Evolutionary conservation across 2,329 filamentous ascomycete species (phyloP), one percentile per base, ranked within the genome.

Genomic region (Aspergillus eucalypticola): DNA sequence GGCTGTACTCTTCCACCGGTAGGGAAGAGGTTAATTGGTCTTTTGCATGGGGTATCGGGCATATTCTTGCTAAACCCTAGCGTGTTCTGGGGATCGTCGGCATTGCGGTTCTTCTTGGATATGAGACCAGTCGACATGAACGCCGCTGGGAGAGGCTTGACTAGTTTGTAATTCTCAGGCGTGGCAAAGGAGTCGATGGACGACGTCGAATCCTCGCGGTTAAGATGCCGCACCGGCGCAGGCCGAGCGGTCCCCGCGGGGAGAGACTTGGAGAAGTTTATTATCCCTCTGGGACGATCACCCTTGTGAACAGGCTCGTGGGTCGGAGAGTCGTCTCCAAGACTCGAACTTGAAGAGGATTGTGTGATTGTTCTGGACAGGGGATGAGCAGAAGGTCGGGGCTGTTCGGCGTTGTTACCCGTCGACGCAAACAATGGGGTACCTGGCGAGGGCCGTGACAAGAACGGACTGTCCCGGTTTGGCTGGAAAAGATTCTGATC

Each of bases 41-140:
- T 92, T 80, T 98, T 99, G 78, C 95, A 98, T 1, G 95, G 95
- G 1, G 95, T 99, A 72, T 98, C 95, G 0, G 95, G 94, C 82
- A 96, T 93, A 29, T 85, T 84, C 71, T 89, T 87, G 75, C 83
- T 84, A 27, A 78, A 78, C 23, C 79, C 81, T 39, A 80, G 76
- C 56, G 75, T 76, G 66, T 79, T 77, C 71, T 80, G 77, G 65
- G 75, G 84, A 54, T 91, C 85, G 66, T 97, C 91, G 0, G 88
- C 85, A 73, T 91, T 88, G 59, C 91, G 88, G 71, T 95, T 96
- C 75, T 96, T 91, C 79, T 99, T 99, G 10, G 95, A 97, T 56
- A 99, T 89, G 27, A 99, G 81, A 1, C 94, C 93, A 0, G 95
- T 98, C 1, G 95, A 98, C 82, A 92, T 92, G 77, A 97, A 97